A percentile compares a stretch with the other conserved stretches of the same genome.
phyloP scores from a whole-genome alignment of 1,284 basidiomycete genomes.

The Clitocybe nebularis region DNA sequence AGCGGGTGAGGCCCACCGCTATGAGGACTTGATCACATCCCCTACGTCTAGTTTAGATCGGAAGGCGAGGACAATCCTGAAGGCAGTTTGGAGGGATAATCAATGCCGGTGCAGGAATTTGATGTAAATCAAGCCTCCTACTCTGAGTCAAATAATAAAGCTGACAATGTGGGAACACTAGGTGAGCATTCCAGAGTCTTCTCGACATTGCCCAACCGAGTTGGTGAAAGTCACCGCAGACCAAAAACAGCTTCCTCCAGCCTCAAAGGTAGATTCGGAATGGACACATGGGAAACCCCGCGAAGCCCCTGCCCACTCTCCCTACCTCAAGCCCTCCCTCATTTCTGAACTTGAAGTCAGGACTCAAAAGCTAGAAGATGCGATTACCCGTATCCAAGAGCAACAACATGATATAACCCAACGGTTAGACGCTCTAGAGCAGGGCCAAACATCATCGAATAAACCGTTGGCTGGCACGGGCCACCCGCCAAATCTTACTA shows the following conservation, averaged over 20 bases:
- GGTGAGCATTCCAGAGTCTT: conserved; percentile 35
- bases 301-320: conserved; percentile 53
- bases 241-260: conserved; percentile 14
- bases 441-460: conserved; percentile 28
- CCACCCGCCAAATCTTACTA: conserved; percentile 11
- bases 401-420: conserved; percentile 61
- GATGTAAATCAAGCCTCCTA: conserved; percentile 44
- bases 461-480: conserved; percentile 5
- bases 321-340: conserved; percentile 46
- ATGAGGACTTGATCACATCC: no score
- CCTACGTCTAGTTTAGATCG: no score
- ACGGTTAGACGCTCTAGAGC: conserved; percentile 62
- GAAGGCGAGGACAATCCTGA: no score
- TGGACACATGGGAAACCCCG: conserved; percentile 63
- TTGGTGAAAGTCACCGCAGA: conserved; percentile 21
- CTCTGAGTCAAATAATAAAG: conserved; percentile 19
- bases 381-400: conserved; percentile 65
- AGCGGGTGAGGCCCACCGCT: no score
- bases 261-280: conserved; percentile 30
- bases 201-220: conserved; percentile 27
- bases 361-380: conserved; percentile 73
- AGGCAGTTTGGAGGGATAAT: no score
- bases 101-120: no score
- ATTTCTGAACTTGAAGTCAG: conserved; percentile 73
- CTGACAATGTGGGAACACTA: conserved; percentile 23